Conservation (phyloP, 129 eudicot species). For the Gnaphalium uliginosum region DNA sequence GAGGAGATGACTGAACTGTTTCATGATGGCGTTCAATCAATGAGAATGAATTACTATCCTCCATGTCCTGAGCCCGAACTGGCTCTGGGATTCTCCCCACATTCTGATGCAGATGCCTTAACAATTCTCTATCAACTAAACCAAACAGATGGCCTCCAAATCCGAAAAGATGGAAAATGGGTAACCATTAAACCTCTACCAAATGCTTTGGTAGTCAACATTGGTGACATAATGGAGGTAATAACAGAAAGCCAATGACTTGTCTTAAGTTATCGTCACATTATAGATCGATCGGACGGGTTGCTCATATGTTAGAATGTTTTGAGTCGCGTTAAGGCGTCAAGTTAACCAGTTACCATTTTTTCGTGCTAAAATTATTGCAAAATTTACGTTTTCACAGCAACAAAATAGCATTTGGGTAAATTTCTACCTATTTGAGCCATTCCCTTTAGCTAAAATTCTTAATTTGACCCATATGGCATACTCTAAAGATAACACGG, state of each 20-base stretch:
- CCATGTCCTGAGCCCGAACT: slow-evolving; percentile 26
- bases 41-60: slow-evolving; percentile 31
- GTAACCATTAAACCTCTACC: slow-evolving; percentile 23
- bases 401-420: background rate
- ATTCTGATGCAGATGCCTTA: slow-evolving; percentile 31
- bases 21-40: slow-evolving; percentile 21
- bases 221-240: slow-evolving; percentile 34
- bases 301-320: background rate
- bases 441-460: background rate
- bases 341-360: background rate
- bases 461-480: background rate
- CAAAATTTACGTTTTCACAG: too few species aligned
- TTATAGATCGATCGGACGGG: background rate
- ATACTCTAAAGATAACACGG: background rate
- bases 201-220: slow-evolving; percentile 19
- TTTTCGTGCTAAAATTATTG: too few species aligned
- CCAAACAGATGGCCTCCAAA: slow-evolving; percentile 21
- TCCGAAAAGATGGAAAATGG: slow-evolving; percentile 29
- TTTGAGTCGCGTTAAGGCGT: background rate
- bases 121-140: slow-evolving; percentile 29
- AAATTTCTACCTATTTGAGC: background rate
- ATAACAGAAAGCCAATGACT: background rate
- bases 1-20: slow-evolving; percentile 19
- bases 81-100: slow-evolving; percentile 29
- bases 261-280: background rate